phyloP scores from a whole-genome alignment of 768 basidiomycete species.

The Pisolithus tinctorius region DNA sequence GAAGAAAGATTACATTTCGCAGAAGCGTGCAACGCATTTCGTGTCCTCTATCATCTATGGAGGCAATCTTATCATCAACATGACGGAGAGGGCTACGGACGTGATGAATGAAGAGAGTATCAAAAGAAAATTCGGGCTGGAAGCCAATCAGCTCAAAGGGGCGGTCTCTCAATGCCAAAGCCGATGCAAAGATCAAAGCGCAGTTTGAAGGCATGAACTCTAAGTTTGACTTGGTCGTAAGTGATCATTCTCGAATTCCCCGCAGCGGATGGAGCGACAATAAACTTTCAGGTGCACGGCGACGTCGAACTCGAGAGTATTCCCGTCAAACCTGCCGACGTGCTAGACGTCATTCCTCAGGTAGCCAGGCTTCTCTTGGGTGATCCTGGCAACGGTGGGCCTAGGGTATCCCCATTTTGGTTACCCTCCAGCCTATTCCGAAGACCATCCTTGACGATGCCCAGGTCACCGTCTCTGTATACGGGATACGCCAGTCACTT shows the following conservation, averaged over 20 bases:
- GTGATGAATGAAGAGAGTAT: slow-evolving; percentile 10
- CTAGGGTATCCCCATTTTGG: not conserved
- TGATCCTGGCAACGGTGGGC: not conserved
- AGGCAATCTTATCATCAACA: no score
- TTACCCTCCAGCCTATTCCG: not conserved
- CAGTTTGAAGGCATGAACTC: not conserved
- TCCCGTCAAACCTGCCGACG: not conserved
- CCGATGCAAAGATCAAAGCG: not conserved
- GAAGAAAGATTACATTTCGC: not conserved
- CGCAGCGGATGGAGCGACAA: not conserved
- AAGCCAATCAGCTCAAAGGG: slow-evolving; percentile 10
- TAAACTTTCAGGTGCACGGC: not conserved
- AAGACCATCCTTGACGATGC: not conserved
- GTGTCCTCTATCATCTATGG: no score
- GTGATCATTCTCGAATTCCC: no score
- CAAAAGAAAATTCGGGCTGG: slow-evolving; percentile 8
- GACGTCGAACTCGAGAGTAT: not conserved
- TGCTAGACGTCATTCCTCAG: not conserved
- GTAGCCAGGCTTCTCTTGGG: not conserved
- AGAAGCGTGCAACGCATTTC: not conserved
- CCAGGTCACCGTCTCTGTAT: not conserved
- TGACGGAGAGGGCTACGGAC: slow-evolving; percentile 9
- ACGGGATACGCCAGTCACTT: not conserved
- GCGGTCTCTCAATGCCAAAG: slow-evolving; percentile 5
- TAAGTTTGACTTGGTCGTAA: not conserved